Percentiles rank a stretch among this genome's conserved stretches.
These are phyloP conservation scores for Polyporus arcularius DNA, from an alignment of 768 basidiomycete genomes.

Conservation along the genomic window DNA sequence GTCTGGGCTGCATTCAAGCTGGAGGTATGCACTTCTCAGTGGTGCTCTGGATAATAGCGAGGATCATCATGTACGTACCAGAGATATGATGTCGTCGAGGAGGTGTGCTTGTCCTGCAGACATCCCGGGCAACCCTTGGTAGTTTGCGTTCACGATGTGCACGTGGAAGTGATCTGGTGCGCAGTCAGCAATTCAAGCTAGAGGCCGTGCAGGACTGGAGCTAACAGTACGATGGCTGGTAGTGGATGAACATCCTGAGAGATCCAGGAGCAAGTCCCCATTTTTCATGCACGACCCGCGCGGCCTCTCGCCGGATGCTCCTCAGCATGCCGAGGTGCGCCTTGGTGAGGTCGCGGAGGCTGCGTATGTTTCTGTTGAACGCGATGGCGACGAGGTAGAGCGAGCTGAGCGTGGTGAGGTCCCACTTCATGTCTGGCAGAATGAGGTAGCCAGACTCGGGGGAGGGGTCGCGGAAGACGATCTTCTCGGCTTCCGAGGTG, in stretches of 20 bases:
- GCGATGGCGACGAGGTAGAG: conserved; percentile 87
- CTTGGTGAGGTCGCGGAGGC: conserved; percentile 72
- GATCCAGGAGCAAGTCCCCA: conserved; percentile 68
- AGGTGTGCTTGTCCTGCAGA: conserved; percentile 90
- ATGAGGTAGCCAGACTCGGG: conserved; percentile 67
- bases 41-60: background rate
- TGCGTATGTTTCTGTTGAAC: conserved; percentile 59
- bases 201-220: conserved; percentile 7
- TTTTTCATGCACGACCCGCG: conserved; percentile 50
- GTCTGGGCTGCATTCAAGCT: conserved; percentile 63
- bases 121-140: conserved; percentile 65
- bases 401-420: conserved; percentile 67
- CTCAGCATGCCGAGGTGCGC: conserved; percentile 68
- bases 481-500: conserved; percentile 67
- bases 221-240: conserved; percentile 95
- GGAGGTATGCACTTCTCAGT: conserved; percentile 26
- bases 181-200: background rate
- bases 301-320: conserved; percentile 60
- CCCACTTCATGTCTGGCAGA: conserved; percentile 98
- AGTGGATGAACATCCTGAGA: conserved; percentile 85
- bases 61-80: conserved; percentile 48
- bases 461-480: conserved; percentile 61
- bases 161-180: conserved; percentile 88
- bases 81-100: conserved; percentile 86
- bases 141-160: conserved; percentile 82